Base-by-base conservation (phyloP, 768 basidiomycete species). In the Floccularia luteovirens region DNA sequence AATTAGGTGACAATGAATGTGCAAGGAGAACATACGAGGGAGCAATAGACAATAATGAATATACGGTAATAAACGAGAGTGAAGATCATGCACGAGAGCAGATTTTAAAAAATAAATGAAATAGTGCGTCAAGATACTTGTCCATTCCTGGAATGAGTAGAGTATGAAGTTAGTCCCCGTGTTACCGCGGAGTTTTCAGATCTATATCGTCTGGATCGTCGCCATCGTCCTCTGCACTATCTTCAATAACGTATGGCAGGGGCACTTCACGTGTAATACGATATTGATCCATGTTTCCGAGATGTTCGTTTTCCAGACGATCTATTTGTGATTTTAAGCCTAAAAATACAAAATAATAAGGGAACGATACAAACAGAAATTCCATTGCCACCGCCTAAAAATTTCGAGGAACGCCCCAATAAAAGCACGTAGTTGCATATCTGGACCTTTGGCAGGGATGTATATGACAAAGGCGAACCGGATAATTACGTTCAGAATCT, bases 271-370 rank as follows among this genome's bases (percentile, higher is more conserved):
- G 71, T 1, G 85, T 90, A 31, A 87, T 78, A 17, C 91, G 88
- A 57, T 90, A 94, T 50, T 91, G 90, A 70, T 90, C 89, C 59
- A 87, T 77, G 57, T 96, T 96, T 67, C 88, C 87, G 20, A 93
- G 62, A 48, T 96, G 92, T 61, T 96, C 92, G 61, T 87, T 91
- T 58, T 93, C 61, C 50, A 62, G 38, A 27, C 60, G 60, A 45
- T 56, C 60, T 62, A 37, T 33, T 23, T 30, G 17, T 36, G 12
- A 28, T 28, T 6, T 30, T n/a, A 30, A 24, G 10, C 10, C 27
- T 8, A 6, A 10, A 38, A 42, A 16, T 14, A 44, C 12, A 7
- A 36, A 17, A 31, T 16, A 31, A 22, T 13, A 34, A 32, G 13
- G 22, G n/a, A 24, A 49, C 24, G 39, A 25, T 23, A 60, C 85